Evolutionary conservation across 805 yeast genomes (phyloP), one percentile per base, ranked within the genome.

Genomic region (Kuraishia ogatae): DNA sequence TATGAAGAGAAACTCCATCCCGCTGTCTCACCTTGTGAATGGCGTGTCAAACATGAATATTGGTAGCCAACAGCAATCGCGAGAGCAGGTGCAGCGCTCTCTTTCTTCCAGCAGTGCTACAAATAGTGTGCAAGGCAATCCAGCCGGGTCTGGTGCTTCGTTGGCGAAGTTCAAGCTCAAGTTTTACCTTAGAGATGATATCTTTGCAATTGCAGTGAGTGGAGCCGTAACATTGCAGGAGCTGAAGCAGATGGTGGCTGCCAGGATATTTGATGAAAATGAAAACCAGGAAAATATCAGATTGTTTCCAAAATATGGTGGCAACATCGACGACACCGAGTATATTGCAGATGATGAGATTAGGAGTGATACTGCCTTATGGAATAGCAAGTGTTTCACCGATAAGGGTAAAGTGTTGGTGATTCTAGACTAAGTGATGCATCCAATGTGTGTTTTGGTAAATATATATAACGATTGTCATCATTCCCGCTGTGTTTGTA

Each of bases 171-270:
- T 75, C 20, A 88, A 88, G 66, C 80, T 87, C 53, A 88, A 88
- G 66, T 86, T 88, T 63, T 88, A 84, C 66, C 87, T 82, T 63
- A 84, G 83, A 56, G 94, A 87, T 62, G 96, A 88, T 64, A 88
- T 88, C 17, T 88, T 87, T 72, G 94, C 90, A 1, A 74, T 88
- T 24, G 62, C 62, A 11, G 67, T 71, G n/a, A 57, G 64, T 2
- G 61, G 62, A 2, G 61, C 60, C 46, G 59, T 63, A 13, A 55
- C 61, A 1, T 54, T 71, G 15, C 35, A 50, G 1, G 65, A 64
- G 1, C 55, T 71, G 50, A 68, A 65, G 54, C 58, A 57, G 22
- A 22, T 59, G 21, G 62, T 70, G 7, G 55, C 64, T 28, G 66
- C 71, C 2, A 61, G 70, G 48, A 60, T 69, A 17, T 71, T 69